Conservation (phyloP, 2,329 filamentous ascomycete genomes). For the Cercospora berteroae region DNA sequence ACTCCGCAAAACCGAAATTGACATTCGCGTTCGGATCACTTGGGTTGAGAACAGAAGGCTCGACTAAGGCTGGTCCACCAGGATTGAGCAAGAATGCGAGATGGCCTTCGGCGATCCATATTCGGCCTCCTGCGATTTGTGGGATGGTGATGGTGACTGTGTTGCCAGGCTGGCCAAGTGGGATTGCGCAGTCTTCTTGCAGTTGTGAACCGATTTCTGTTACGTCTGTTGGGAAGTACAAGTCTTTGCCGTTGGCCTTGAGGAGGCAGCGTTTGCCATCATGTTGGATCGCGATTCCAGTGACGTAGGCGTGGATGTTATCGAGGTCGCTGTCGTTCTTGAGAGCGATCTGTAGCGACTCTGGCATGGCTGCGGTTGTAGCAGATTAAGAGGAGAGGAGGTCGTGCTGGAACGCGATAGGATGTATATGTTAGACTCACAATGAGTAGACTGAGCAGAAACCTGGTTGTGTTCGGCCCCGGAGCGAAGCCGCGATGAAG, state of each 20-base stretch:
- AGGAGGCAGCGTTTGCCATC: slow-evolving; percentile 36
- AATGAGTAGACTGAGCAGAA: neutral
- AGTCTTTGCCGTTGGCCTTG: slow-evolving; percentile 37
- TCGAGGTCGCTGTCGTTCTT: slow-evolving; percentile 37
- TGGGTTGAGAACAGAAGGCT: slow-evolving; percentile 39
- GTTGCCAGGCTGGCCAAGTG: slow-evolving; percentile 37
- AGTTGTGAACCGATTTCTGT: slow-evolving; percentile 35
- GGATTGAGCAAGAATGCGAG: slow-evolving; percentile 41
- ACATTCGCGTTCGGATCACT: slow-evolving; percentile 47
- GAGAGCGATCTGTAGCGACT: slow-evolving; percentile 37
- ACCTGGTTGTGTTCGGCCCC: slow-evolving; percentile 1
- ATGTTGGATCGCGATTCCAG: slow-evolving; percentile 39
- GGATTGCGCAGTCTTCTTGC: slow-evolving; percentile 40
- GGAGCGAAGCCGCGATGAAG: neutral
- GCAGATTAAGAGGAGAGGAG: neutral
- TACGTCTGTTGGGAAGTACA: slow-evolving; percentile 38
- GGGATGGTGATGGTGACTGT: slow-evolving; percentile 36
- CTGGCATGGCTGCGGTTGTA: slow-evolving; percentile 31
- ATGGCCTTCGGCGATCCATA: slow-evolving; percentile 39
- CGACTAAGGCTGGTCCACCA: slow-evolving; percentile 39
- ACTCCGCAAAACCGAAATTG: slow-evolving; percentile 49
- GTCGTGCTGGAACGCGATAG: neutral
- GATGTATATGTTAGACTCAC: neutral
- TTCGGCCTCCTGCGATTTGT: slow-evolving; percentile 41
- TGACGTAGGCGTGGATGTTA: slow-evolving; percentile 39